phyloP scores from a whole-genome alignment of 2,329 filamentous ascomycete species.

The Dactylellina parvicollis region DNA sequence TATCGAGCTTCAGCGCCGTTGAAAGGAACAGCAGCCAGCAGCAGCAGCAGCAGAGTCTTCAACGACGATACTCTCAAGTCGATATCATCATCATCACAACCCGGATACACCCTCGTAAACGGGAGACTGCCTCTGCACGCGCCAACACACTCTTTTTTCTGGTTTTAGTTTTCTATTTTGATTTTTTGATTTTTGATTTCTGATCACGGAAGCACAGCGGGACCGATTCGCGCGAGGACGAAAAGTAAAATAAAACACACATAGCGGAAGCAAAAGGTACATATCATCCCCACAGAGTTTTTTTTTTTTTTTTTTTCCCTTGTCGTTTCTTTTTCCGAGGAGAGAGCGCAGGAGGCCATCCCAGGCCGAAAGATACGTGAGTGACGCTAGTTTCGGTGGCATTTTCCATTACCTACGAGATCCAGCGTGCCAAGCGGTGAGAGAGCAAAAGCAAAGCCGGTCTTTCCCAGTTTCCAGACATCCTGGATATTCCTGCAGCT shows the following conservation, averaged over 20 bases:
- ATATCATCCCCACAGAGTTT: conserved; percentile 16
- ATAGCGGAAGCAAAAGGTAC: neutral
- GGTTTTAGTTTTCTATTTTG: neutral
- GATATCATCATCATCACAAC: too few species aligned
- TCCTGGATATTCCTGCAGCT: conserved; percentile 44
- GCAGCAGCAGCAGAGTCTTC: conserved; percentile 19
- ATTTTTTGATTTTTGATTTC: neutral
- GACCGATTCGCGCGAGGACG: conserved; percentile 41
- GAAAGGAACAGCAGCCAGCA: conserved; percentile 10
- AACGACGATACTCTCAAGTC: too few species aligned
- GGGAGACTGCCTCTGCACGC: neutral
- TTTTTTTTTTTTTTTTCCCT: conserved; percentile 13
- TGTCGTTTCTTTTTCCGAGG: conserved; percentile 5
- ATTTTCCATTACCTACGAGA: conserved; percentile 52
- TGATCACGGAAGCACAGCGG: conserved; percentile 32
- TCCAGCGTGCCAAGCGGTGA: conserved; percentile 32
- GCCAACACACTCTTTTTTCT: conserved; percentile 9
- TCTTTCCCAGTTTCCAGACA: conserved; percentile 36
- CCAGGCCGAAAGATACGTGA: conserved; percentile 23
- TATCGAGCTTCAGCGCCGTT: conserved; percentile 22
- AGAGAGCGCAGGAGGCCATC: conserved; percentile 9
- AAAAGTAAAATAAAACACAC: conserved; percentile 7
- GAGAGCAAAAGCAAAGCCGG: conserved; percentile 38
- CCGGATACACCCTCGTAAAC: too few species aligned
- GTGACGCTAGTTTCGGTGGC: conserved; percentile 44